Evolutionary conservation across 2,329 filamentous ascomycete genomes (phyloP).

Genomic region (Talaromyces sp.): DNA sequence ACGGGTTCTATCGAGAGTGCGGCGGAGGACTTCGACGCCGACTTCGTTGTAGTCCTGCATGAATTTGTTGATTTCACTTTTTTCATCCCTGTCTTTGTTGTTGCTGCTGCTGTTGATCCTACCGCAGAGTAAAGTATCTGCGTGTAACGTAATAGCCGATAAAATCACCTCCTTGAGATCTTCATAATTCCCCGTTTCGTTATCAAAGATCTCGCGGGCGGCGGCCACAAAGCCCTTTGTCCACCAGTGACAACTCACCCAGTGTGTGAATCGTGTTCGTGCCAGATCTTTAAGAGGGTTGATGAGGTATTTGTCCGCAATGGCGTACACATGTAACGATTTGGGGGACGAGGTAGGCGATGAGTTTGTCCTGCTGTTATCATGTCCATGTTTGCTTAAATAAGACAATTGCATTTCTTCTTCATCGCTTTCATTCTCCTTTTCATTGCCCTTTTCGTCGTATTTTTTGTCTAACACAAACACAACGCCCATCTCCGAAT

Average conservation of each 20-base stretch:
- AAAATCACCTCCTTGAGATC: conserved; percentile 18
- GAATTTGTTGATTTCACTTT: conserved; percentile 2
- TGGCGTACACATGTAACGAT: conserved; percentile 18
- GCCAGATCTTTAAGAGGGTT: conserved; percentile 16
- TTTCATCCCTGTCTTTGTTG: background rate
- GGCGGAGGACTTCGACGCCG: conserved; percentile 13
- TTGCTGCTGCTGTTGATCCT: background rate
- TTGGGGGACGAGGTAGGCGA: background rate
- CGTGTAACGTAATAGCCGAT: conserved; percentile 13
- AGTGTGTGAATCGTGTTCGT: conserved; percentile 15
- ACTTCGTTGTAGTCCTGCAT: conserved; percentile 18
- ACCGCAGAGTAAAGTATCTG: conserved; percentile 14
- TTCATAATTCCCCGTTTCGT: conserved; percentile 19
- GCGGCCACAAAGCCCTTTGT: conserved; percentile 12
- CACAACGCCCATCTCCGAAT: background rate
- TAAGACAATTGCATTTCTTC: background rate
- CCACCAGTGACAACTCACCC: conserved; percentile 17
- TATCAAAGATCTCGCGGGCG: conserved; percentile 19
- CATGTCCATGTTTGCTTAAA: background rate
- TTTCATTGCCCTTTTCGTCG: background rate
- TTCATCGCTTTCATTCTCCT: background rate
- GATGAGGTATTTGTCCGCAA: conserved; percentile 20
- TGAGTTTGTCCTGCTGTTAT: background rate
- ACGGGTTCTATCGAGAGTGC: conserved; percentile 14
- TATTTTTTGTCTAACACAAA: background rate